phyloP scores from a whole-genome alignment of 2,329 filamentous ascomycete genomes.

The Pestalotiopsis fici region DNA sequence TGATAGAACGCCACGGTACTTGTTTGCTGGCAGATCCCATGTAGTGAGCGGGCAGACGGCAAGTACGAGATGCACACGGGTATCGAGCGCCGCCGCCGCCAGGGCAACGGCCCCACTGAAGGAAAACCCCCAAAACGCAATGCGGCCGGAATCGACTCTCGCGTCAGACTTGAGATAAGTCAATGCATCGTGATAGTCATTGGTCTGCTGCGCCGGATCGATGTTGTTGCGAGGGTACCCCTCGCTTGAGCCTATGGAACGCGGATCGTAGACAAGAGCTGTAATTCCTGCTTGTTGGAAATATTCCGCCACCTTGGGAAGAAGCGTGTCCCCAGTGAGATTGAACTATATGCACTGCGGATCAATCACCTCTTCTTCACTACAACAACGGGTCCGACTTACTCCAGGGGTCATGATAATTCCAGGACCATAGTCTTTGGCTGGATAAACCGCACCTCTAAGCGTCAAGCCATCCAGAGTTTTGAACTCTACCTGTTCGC shows the following conservation, averaged over 20 bases:
- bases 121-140: constrained; percentile 11
- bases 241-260: constrained; percentile 25
- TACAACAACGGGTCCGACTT: background rate
- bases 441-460: background rate
- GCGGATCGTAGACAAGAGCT: constrained; percentile 19
- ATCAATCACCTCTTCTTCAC: background rate
- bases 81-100: constrained; percentile 10
- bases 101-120: constrained; percentile 10
- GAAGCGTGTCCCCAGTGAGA: background rate
- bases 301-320: background rate
- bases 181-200: constrained; percentile 32
- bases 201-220: constrained; percentile 22
- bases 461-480: background rate
- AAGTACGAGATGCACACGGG: constrained; percentile 14
- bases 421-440: background rate
- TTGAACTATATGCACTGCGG: background rate
- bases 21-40: background rate
- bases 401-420: background rate
- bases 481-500: background rate
- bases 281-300: background rate
- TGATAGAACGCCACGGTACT: background rate
- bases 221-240: constrained; percentile 27
- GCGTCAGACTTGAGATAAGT: constrained; percentile 44
- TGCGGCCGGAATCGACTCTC: constrained; percentile 25
- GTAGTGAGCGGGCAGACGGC: background rate